phyloP scores from a whole-genome alignment of 2,329 filamentous ascomycete genomes.

The Aspergillus aculeatinus region DNA sequence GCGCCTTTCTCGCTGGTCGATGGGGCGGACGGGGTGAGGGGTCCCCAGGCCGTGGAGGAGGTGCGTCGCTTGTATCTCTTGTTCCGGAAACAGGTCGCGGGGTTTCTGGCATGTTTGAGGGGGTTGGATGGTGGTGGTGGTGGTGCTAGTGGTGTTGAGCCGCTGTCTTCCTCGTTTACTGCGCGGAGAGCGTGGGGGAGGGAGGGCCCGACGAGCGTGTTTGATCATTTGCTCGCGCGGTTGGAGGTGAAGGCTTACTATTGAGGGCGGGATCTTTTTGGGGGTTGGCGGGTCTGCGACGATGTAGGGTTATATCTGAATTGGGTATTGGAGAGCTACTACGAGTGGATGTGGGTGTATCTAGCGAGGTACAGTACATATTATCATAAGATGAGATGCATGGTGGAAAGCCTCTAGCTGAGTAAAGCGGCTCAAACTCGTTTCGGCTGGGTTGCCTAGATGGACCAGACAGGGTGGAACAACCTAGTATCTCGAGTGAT shows the following conservation, averaged over 20 bases:
- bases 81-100: conserved; percentile 69
- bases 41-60: conserved; percentile 38
- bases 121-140: conserved; percentile 61
- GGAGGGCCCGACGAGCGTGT: conserved; percentile 55
- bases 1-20: conserved; percentile 45
- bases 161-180: too few relatives aligned
- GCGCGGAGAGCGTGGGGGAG: conserved; percentile 4
- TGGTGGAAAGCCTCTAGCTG: too few relatives aligned
- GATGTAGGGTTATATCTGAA: neutral
- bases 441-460: too few relatives aligned
- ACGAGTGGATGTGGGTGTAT: too few relatives aligned
- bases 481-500: neutral
- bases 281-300: neutral
- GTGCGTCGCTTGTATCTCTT: conserved; percentile 57
- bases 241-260: conserved; percentile 73
- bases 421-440: too few relatives aligned
- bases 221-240: conserved; percentile 66
- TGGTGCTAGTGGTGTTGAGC: conserved; percentile 24
- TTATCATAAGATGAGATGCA: too few relatives aligned
- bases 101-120: conserved; percentile 72
- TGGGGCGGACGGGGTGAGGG: conserved; percentile 41
- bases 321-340: too few relatives aligned
- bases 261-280: conserved; percentile 19
- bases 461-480: too few relatives aligned
- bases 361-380: too few relatives aligned